phyloP scores from a whole-genome alignment of 495 filamentous ascomycete genomes.

The Daldinia caldariorum region DNA sequence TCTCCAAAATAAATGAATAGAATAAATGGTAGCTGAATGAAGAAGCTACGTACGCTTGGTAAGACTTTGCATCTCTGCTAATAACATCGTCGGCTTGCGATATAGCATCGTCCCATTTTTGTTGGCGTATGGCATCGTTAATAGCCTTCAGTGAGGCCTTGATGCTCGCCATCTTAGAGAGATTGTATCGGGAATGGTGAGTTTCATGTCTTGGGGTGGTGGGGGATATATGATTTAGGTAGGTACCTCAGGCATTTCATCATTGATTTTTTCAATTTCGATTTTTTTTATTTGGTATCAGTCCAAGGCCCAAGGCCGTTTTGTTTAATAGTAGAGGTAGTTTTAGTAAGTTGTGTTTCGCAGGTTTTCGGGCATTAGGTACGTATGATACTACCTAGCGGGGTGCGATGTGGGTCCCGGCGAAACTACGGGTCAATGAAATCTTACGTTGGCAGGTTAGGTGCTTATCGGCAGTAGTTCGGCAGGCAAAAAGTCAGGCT shows the following conservation, averaged over 20 bases:
- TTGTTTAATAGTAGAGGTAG: no score
- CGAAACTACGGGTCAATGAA: slow-evolving; percentile 16
- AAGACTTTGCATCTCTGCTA: slow-evolving; percentile 77
- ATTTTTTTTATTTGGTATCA: not conserved
- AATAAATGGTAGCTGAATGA: not conserved
- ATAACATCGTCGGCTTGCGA: slow-evolving; percentile 73
- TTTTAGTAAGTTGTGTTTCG: not conserved
- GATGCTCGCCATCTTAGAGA: slow-evolving; percentile 59
- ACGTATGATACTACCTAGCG: no score
- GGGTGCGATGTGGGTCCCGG: slow-evolving; percentile 10
- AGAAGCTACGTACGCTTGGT: slow-evolving; percentile 70
- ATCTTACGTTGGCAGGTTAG: no score
- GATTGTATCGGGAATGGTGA: slow-evolving; percentile 9
- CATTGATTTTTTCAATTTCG: slow-evolving; percentile 25
- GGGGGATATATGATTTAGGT: slow-evolving; percentile 9
- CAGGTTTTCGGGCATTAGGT: slow-evolving; percentile 1
- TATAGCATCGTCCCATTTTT: slow-evolving; percentile 79
- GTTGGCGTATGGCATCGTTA: slow-evolving; percentile 77
- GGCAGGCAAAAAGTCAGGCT: not conserved
- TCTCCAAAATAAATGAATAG: not conserved
- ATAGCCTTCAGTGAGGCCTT: slow-evolving; percentile 88
- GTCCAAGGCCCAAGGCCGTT: not conserved
- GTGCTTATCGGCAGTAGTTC: no score
- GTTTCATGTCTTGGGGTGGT: slow-evolving; percentile 32
- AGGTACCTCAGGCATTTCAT: slow-evolving; percentile 30